Evolutionary conservation across 2,329 filamentous ascomycete genomes (phyloP).

Genomic region (Coniochaeta prunicola): DNA sequence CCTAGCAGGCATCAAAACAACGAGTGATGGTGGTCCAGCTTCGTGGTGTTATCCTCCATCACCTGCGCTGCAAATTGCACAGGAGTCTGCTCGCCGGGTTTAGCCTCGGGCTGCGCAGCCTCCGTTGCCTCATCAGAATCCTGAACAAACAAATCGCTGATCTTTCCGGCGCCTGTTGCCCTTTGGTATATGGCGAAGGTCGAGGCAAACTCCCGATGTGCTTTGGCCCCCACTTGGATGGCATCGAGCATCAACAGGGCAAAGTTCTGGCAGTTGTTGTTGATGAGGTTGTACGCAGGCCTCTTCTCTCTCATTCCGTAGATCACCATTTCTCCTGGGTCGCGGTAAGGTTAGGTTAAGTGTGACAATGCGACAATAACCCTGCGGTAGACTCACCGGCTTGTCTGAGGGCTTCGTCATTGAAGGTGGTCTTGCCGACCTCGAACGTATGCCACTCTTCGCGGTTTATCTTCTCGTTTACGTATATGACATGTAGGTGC

Average conservation of each 20-base stretch:
- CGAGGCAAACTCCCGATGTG: constrained; percentile 44
- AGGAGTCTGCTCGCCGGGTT: constrained; percentile 23
- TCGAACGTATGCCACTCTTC: constrained; percentile 43
- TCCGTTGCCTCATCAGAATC: constrained; percentile 22
- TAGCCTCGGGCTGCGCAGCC: constrained; percentile 12
- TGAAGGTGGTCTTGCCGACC: constrained; percentile 46
- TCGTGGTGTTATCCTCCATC: constrained; percentile 46
- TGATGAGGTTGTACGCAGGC: constrained; percentile 49
- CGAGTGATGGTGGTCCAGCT: constrained; percentile 34
- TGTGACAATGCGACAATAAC: background rate
- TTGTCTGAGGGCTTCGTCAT: constrained; percentile 43
- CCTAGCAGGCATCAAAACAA: constrained; percentile 8
- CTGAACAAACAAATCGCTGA: constrained; percentile 41
- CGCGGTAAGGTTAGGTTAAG: background rate
- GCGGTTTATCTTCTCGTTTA: constrained; percentile 37
- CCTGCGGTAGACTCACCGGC: constrained; percentile 28
- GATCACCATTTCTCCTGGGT: constrained; percentile 43
- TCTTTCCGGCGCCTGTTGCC: constrained; percentile 39
- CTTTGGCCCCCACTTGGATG: constrained; percentile 37
- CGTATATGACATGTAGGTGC: constrained; percentile 48
- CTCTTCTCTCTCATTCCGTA: constrained; percentile 39
- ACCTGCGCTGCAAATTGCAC: constrained; percentile 42
- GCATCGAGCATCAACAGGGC: constrained; percentile 45
- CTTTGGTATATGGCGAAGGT: constrained; percentile 45
- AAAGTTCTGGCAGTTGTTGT: constrained; percentile 54